Conservation (phyloP, 768 basidiomycete species). For the Leccinum subgranulosum region DNA sequence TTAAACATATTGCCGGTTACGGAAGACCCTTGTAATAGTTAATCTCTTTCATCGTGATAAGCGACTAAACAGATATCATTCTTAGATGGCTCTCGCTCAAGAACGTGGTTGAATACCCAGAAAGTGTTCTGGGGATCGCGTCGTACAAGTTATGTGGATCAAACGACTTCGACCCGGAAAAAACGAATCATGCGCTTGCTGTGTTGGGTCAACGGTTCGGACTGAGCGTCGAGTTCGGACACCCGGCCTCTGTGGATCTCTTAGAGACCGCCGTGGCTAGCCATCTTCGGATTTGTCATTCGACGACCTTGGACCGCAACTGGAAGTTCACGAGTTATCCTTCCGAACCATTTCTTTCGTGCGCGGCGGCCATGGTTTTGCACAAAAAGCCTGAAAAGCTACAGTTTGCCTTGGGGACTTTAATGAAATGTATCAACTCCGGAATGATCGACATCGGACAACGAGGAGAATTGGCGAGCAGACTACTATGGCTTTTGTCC, state of each 20-base stretch:
- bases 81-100: constrained; percentile 9
- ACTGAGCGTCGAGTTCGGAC: constrained; percentile 2
- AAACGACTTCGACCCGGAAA: background rate
- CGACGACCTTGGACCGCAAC: constrained; percentile 2
- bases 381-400: background rate
- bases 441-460: constrained; percentile 8
- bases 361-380: background rate
- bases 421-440: background rate
- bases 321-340: constrained; percentile 16
- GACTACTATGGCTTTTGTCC: constrained; percentile 2
- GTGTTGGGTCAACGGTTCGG: constrained; percentile 6
- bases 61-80: background rate
- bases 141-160: background rate
- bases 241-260: background rate
- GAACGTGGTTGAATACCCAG: background rate
- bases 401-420: background rate
- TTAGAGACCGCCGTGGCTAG: constrained; percentile 8
- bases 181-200: background rate
- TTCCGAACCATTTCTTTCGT: constrained; percentile 18
- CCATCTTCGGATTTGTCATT: constrained; percentile 11
- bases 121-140: background rate
- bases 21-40: background rate
- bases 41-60: too few relatives aligned
- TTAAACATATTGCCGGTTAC: background rate
- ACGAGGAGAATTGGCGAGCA: constrained; percentile 3